Conservation (phyloP, 805 yeast species). For the Blastobotrys chiropterorum region DNA sequence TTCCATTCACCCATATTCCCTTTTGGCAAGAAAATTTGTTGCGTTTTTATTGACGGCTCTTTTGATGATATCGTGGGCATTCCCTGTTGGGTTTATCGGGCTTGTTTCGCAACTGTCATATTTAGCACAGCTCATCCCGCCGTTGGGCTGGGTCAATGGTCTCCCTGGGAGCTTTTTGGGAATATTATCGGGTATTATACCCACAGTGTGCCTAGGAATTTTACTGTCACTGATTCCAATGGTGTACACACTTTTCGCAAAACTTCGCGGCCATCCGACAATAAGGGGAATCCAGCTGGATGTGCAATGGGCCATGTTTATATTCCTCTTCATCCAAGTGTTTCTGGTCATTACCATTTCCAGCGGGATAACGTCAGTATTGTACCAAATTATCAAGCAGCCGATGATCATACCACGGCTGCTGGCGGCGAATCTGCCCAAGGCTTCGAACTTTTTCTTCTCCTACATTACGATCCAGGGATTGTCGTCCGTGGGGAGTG, state of each 20-base stretch:
- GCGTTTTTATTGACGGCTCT: constrained; percentile 43
- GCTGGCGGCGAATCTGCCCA: constrained; percentile 74
- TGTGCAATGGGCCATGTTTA: constrained; percentile 70
- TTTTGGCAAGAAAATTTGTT: constrained; percentile 35
- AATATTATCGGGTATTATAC: constrained; percentile 54
- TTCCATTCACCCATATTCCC: constrained; percentile 32
- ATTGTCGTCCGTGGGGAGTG: constrained; percentile 66
- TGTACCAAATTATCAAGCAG: constrained; percentile 55
- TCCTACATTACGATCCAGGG: constrained; percentile 73
- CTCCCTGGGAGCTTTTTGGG: constrained; percentile 49
- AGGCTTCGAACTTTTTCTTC: constrained; percentile 79
- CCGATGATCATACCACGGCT: constrained; percentile 69
- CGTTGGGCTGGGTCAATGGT: constrained; percentile 46
- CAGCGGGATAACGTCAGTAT: constrained; percentile 62
- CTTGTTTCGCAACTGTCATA: constrained; percentile 68
- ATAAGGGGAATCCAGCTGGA: constrained; percentile 61
- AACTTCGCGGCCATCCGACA: constrained; percentile 53
- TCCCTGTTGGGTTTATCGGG: constrained; percentile 80
- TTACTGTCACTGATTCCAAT: constrained; percentile 58
- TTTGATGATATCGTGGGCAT: constrained; percentile 62
- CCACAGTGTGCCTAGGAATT: constrained; percentile 58
- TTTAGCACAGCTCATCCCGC: constrained; percentile 55
- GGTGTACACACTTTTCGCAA: constrained; percentile 49
- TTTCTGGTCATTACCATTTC: constrained; percentile 81
- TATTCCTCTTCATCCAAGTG: constrained; percentile 73